Base-by-base conservation (phyloP, 176 grass and related monocot genomes). In the Rhynchospora tenuis region DNA sequence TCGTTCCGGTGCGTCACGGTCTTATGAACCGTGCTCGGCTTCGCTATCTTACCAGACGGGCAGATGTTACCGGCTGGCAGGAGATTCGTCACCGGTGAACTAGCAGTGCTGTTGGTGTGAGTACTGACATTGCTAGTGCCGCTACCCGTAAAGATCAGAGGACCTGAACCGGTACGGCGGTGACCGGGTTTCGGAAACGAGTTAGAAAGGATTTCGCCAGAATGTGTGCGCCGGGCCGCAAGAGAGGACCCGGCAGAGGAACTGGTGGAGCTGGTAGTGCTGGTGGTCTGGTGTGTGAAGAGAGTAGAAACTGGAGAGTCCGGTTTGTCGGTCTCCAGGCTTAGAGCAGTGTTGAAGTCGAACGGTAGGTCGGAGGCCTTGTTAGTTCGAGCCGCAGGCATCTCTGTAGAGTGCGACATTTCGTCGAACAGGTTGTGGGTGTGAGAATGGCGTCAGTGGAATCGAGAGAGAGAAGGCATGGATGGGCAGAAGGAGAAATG, bases 31-130 rank as follows among this genome's bases (percentile, higher is more conserved):
- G 84, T 64, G 54, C 45, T 82, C 54, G 89, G 73, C 83, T 95
- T 98, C 12, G 79, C 85, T 44, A 98, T 65, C 70, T 89, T 94
- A 4, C 93, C 96, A 9, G 93, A 93, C 10, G 96, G 93, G 73
- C 91, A 98, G 83, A 98, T 98, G 86, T 95, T 98, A 6, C 96
- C 96, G 0, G 93, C 73, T 0, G 96, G 93, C n/a, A 93, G 89
- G n/a, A 89, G 74, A 66, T 93, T 90, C 63, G 90, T 84, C 85
- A 86, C 73, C 8, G 93, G 92, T 43, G 96, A 98, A 61, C 89
- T 95, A 26, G 93, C 96, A 9, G 93, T 87, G 86, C 64, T 88
- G 81, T 83, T 85, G 15, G 84, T 79, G 75, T 78, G 33, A 59
- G 84, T 31, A 44, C 70, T 76, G 64, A 89, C 33, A 47, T 29